Evolutionary conservation across 2,329 filamentous ascomycete genomes (phyloP), one percentile per base, ranked within the genome.

Genomic region (Colletotrichum eremochloae): DNA sequence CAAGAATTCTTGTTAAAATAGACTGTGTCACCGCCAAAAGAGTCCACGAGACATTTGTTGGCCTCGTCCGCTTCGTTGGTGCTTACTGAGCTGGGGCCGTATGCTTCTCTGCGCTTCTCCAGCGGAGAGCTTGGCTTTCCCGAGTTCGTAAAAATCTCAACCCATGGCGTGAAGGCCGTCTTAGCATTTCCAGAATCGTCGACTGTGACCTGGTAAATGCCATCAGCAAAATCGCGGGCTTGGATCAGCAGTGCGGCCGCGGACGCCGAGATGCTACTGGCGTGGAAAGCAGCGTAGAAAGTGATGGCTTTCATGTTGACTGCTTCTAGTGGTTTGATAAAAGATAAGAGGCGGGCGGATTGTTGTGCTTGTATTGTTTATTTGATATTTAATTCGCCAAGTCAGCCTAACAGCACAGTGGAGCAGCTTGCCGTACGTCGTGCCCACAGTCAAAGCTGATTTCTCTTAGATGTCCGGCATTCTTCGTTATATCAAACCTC

Each of bases 211-310:
- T 48, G 20, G n/a, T 48, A 50, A 15, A 48, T 48, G n/a, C 58
- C 58, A 15, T 61, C 58, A 6, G 42, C 58, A 44, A 61, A 29
- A 14, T 61, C 58, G 58, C 58, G 58, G 29, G 42, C 29, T 61
- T 48, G 38, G 24, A 48, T 46, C 20, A 42, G 58, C 15, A 48
- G 40, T 24, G 38, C 42, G 29, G 42, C 58, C 14, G 44, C n/a
- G 4, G 15, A 18, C 20, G 38, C 60, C 29, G 31, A 29, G 52
- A 33, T 12, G 52, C 20, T 20, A n/a, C 52, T 36, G 15, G 31
- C 15, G 52, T 20, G 8, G 31, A 55, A 11, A 20, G 9, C 4
- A 12, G n/a, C 14, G 14, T 15, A 56, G 31, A 36, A 20, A 8
- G 18, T 5, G 8, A 18, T 36, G 8, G 18, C 36, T 33, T 38